Conservation (phyloP, 345 rosid species). For the Capsella bursapastoris region DNA sequence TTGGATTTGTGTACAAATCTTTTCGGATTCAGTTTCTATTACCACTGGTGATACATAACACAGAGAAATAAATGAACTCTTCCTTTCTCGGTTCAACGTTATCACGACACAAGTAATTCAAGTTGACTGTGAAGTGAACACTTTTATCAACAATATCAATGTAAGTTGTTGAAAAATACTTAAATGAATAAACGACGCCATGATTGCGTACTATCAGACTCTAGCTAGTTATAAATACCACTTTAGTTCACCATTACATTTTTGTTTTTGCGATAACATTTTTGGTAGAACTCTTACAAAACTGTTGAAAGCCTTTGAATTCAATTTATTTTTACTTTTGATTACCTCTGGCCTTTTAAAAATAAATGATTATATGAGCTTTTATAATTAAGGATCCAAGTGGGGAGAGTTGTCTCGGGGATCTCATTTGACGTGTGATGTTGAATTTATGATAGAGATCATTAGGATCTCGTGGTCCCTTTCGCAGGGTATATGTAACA, state of each 20-base stretch:
- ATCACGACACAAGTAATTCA: neutral
- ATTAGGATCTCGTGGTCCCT: conserved; percentile 41
- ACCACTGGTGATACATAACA: neutral
- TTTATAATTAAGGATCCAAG: conserved; percentile 16
- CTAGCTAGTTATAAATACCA: neutral
- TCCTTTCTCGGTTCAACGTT: neutral
- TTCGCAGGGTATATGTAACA: neutral
- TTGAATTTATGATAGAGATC: conserved; percentile 33
- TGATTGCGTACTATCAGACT: conserved; percentile 28
- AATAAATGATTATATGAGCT: neutral
- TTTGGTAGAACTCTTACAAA: neutral
- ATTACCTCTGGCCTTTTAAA: neutral
- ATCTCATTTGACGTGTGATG: conserved; percentile 42
- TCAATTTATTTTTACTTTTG: neutral
- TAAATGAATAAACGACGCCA: conserved; percentile 1
- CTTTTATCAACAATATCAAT: conserved; percentile 9
- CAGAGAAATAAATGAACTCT: neutral
- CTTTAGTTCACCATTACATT: neutral
- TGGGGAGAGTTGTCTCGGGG: conserved; percentile 37
- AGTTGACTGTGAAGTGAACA: neutral
- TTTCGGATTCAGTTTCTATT: neutral
- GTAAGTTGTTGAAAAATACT: neutral
- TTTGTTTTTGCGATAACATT: neutral
- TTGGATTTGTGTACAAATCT: too few species aligned
- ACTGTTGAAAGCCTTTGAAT: neutral